Conservation (phyloP, 352 stramenopile species). For the Phytophthora megakarya region DNA sequence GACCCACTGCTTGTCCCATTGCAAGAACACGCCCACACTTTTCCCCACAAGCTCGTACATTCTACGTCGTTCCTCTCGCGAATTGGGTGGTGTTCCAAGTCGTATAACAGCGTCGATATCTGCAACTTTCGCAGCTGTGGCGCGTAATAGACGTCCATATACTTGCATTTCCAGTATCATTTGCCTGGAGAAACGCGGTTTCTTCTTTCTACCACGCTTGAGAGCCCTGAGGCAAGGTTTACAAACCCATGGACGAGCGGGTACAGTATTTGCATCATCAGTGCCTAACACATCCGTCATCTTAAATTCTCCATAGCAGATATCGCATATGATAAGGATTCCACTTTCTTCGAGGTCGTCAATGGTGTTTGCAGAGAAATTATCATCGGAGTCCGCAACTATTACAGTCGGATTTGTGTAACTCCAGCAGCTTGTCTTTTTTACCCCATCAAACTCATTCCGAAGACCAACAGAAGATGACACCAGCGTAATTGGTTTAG, state of each 20-base stretch:
- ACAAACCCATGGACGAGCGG: constrained; percentile 79
- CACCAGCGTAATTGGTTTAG: constrained; percentile 37
- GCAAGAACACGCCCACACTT: constrained; percentile 67
- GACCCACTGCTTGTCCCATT: constrained; percentile 83
- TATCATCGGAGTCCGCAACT: constrained; percentile 53
- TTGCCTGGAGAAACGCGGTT: constrained; percentile 81
- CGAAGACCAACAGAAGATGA: constrained; percentile 24
- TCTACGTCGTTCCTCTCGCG: constrained; percentile 45
- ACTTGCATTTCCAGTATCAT: constrained; percentile 87
- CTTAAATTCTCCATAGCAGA: constrained; percentile 76
- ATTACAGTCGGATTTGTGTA: constrained; percentile 36
- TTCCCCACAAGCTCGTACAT: constrained; percentile 73
- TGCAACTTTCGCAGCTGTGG: constrained; percentile 66
- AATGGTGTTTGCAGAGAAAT: constrained; percentile 16
- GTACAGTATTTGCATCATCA: constrained; percentile 36
- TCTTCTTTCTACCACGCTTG: constrained; percentile 82
- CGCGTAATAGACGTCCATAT: constrained; percentile 67
- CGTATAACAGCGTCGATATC: constrained; percentile 50
- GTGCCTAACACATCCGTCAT: constrained; percentile 65
- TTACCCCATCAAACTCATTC: constrained; percentile 29
- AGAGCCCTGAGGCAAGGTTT: constrained; percentile 61
- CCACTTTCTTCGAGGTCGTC: constrained; percentile 45
- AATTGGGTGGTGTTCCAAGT: constrained; percentile 55
- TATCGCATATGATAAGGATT: constrained; percentile 77
- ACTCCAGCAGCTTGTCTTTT: constrained; percentile 26